A percentile compares a stretch with the other conserved stretches of the same genome.
Conservation (phyloP, 2,329 filamentous ascomycete genomes). For the Aspergillus amoenus region DNA sequence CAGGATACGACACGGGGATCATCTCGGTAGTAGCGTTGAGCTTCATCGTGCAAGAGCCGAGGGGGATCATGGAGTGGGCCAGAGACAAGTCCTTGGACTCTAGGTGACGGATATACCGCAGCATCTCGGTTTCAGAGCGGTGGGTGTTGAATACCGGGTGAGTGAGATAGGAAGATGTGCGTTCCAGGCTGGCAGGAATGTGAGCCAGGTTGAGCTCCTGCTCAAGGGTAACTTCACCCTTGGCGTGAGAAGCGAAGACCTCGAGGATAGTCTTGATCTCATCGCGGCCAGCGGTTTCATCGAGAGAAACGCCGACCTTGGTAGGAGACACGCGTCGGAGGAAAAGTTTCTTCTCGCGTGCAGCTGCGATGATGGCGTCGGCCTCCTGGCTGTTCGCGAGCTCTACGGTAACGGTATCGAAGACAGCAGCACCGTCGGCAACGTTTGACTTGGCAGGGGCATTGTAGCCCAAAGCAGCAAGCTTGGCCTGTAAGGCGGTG, state of each 20-base stretch:
- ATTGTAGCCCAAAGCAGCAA: slow-evolving; percentile 63
- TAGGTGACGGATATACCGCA: slow-evolving; percentile 90
- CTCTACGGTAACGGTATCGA: slow-evolving; percentile 77
- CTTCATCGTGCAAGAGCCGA: slow-evolving; percentile 98
- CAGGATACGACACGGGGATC: slow-evolving; percentile 75
- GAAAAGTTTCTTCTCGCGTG: slow-evolving; percentile 56
- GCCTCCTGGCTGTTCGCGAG: slow-evolving; percentile 52
- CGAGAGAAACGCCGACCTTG: slow-evolving; percentile 71
- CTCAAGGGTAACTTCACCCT: slow-evolving; percentile 32
- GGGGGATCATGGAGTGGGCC: slow-evolving; percentile 95
- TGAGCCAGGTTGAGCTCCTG: slow-evolving; percentile 41
- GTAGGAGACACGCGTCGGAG: slow-evolving; percentile 62
- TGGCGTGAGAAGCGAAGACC: slow-evolving; percentile 52
- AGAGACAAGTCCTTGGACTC: slow-evolving; percentile 93
- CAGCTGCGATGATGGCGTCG: slow-evolving; percentile 52
- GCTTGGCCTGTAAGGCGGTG: slow-evolving; percentile 64
- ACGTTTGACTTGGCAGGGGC: slow-evolving; percentile 60
- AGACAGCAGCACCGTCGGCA: slow-evolving; percentile 60
- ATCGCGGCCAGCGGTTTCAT: slow-evolving; percentile 66
- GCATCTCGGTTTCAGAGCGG: slow-evolving; percentile 90
- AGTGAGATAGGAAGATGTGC: slow-evolving; percentile 74
- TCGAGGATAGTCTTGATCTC: slow-evolving; percentile 59
- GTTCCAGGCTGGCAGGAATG: slow-evolving; percentile 58
- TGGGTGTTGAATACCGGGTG: slow-evolving; percentile 94
- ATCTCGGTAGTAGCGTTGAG: slow-evolving; percentile 93